Conservation (phyloP, 192 early-diverging fungal genomes). For the Geranomyces variabilis region DNA sequence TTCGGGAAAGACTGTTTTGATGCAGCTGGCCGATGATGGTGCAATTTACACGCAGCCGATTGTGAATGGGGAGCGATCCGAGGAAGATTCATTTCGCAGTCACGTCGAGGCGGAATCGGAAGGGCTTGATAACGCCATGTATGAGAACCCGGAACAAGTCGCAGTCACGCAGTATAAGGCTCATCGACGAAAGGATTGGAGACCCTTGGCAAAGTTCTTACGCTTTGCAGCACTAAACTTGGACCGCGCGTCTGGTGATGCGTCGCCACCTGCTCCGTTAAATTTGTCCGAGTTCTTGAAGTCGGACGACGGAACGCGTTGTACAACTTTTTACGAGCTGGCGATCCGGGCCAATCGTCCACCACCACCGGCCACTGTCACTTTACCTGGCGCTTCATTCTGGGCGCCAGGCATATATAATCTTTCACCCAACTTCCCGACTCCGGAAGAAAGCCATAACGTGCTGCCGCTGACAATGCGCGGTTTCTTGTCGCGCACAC, state of each 20-base stretch:
- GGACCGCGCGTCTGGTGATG: neutral
- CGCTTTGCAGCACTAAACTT: neutral
- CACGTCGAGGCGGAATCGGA: neutral
- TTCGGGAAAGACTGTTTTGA: neutral
- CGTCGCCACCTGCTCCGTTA: neutral
- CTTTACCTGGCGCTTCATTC: too few relatives aligned
- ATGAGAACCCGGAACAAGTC: neutral
- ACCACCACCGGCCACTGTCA: too few relatives aligned
- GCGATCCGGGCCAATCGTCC: too few relatives aligned
- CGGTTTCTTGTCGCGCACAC: too few relatives aligned
- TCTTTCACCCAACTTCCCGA: too few relatives aligned
- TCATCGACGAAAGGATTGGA: neutral
- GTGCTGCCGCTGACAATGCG: too few relatives aligned
- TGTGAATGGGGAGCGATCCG: neutral
- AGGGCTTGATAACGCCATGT: neutral
- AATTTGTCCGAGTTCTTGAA: neutral
- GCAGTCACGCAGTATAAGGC: neutral
- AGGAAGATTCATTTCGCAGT: neutral
- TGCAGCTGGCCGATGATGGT: conserved; percentile 11
- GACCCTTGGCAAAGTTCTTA: neutral
- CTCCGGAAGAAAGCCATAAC: too few relatives aligned
- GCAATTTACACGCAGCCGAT: conserved; percentile 4
- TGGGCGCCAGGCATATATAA: too few relatives aligned
- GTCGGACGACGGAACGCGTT: too few relatives aligned
- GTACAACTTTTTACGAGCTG: too few relatives aligned